Percentiles rank a stretch among this genome's conserved stretches.
phyloP scores from a whole-genome alignment of 2,329 filamentous ascomycete genomes.

The Exophiala xenobiotica region DNA sequence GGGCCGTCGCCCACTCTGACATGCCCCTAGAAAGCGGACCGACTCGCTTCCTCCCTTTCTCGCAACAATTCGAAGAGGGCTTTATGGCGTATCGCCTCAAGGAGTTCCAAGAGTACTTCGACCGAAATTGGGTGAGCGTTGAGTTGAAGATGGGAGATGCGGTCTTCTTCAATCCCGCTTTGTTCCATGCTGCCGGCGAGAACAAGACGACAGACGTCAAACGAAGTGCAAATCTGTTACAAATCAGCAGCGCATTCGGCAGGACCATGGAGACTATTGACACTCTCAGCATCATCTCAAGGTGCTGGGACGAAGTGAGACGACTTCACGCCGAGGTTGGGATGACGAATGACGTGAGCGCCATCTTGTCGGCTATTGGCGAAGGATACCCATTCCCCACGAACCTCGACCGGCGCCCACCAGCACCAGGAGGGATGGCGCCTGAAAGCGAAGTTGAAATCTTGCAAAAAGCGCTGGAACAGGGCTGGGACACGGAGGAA shows the following conservation, averaged over 20 bases:
- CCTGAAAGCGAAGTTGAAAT: constrained; percentile 60
- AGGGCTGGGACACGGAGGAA: constrained; percentile 41
- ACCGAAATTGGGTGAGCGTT: constrained; percentile 53
- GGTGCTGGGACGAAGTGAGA: constrained; percentile 54
- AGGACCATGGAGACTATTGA: constrained; percentile 65
- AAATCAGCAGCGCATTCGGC: constrained; percentile 62
- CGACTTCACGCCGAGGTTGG: constrained; percentile 41
- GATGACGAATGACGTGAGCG: constrained; percentile 51
- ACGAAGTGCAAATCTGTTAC: constrained; percentile 61
- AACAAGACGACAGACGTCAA: constrained; percentile 52
- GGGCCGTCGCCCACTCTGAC: constrained; percentile 61
- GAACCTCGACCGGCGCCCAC: constrained; percentile 59
- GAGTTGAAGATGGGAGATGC: constrained; percentile 58
- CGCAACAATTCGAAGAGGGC: constrained; percentile 57
- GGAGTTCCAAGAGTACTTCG: constrained; percentile 57
- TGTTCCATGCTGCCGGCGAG: constrained; percentile 63
- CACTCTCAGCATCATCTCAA: constrained; percentile 50
- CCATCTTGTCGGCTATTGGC: constrained; percentile 52
- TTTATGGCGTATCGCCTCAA: constrained; percentile 58
- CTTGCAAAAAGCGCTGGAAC: constrained; percentile 46
- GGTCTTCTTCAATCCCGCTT: constrained; percentile 63
- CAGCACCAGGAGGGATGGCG: constrained; percentile 58
- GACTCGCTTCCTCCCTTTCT: constrained; percentile 61
- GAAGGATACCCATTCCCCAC: constrained; percentile 64
- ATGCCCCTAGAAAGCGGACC: constrained; percentile 61